These are phyloP conservation scores for Metarhizium guizhouense DNA, from an alignment of 2,329 filamentous ascomycete genomes.

Conservation along the genomic window DNA sequence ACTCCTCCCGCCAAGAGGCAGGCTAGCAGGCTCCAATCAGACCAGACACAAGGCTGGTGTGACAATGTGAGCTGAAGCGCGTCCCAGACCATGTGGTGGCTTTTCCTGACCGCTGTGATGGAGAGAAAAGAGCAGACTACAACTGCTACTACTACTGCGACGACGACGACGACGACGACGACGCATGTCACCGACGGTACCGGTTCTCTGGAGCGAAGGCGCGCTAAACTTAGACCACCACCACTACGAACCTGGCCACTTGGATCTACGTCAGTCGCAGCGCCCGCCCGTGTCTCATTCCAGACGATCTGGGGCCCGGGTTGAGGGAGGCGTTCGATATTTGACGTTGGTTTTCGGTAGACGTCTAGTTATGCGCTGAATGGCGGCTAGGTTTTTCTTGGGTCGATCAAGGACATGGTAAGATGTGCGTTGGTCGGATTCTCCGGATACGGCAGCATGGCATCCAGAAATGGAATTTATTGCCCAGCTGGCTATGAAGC, in stretches of 20 bases:
- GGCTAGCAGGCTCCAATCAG: neutral
- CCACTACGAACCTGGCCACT: neutral
- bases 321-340: neutral
- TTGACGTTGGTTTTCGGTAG: too few species aligned
- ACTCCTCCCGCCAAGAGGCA: neutral
- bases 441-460: neutral
- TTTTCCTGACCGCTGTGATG: neutral
- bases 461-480: neutral
- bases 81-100: conserved; percentile 4
- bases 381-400: too few species aligned
- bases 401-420: too few species aligned
- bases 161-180: too few species aligned
- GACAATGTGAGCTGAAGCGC: conserved; percentile 2
- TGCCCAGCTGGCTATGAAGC: neutral
- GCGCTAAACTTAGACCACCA: neutral
- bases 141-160: neutral
- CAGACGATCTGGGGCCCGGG: neutral
- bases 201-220: neutral
- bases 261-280: neutral
- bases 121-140: neutral
- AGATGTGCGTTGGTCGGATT: neutral
- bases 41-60: neutral
- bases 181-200: neutral
- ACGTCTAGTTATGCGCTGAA: too few species aligned
- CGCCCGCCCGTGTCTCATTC: neutral